Percentiles rank a stretch among this genome's conserved stretches.
These are phyloP conservation scores for Lippia alba DNA, from an alignment of 305 asterid species.

Conservation along the genomic window DNA sequence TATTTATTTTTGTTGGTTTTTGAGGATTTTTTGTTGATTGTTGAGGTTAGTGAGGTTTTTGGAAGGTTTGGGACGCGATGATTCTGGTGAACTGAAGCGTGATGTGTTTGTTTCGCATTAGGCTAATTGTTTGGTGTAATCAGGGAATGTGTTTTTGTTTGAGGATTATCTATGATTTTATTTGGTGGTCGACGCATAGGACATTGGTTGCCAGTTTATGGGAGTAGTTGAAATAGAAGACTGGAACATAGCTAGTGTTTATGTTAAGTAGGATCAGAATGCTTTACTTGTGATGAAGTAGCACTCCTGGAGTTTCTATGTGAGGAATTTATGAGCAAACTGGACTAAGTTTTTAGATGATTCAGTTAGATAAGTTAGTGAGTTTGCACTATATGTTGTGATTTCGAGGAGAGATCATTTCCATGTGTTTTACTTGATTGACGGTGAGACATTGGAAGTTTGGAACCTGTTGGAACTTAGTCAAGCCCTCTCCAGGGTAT, in stretches of 20 bases:
- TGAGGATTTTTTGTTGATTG: neutral
- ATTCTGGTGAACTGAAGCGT: constrained; percentile 4
- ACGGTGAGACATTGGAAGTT: neutral
- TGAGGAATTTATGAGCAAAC: neutral
- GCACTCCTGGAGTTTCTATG: neutral
- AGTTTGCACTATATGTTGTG: neutral
- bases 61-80: neutral
- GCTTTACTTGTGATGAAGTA: neutral
- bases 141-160: neutral
- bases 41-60: constrained; percentile 18
- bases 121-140: neutral
- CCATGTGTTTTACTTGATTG: neutral
- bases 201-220: neutral
- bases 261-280: neutral
- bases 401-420: constrained; percentile 15
- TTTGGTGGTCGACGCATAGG: neutral
- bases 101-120: constrained; percentile 14
- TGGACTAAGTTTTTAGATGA: neutral
- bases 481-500: neutral
- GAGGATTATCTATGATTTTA: constrained; percentile 9
- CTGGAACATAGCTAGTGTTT: neutral
- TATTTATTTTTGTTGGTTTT: constrained; percentile 4
- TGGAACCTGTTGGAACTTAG: constrained; percentile 9
- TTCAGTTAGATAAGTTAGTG: constrained; percentile 1
- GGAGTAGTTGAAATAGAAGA: neutral